phyloP scores from a whole-genome alignment of 208 protist species.

The Balamuthia mandrillaris region DNA sequence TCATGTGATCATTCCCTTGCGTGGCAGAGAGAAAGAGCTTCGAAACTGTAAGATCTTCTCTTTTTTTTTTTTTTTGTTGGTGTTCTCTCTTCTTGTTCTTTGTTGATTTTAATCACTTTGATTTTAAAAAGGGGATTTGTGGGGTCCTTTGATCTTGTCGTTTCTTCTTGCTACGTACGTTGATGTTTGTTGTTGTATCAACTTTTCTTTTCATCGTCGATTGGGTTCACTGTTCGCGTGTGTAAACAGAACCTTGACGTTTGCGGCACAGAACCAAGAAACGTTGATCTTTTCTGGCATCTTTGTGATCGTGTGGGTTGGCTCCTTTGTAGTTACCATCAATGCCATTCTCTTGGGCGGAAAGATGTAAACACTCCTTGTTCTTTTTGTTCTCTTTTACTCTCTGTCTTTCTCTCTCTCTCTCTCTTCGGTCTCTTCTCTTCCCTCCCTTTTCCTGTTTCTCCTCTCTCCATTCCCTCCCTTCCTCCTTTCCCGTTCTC shows the following conservation, averaged over 20 bases:
- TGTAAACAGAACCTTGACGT: background rate
- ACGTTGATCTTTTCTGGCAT: constrained; percentile 79
- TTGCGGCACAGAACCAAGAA: constrained; percentile 25
- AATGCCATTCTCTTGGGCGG: constrained; percentile 87
- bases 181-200: background rate
- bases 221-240: constrained; percentile 6
- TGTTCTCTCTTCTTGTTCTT: background rate
- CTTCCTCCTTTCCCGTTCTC: no score
- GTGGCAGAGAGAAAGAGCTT: constrained; percentile 14
- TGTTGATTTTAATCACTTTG: background rate
- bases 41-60: constrained; percentile 36
- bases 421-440: no score
- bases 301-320: constrained; percentile 84
- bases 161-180: constrained; percentile 77
- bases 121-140: constrained; percentile 76
- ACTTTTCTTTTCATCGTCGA: background rate
- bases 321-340: constrained; percentile 80
- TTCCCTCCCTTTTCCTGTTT: no score
- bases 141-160: constrained; percentile 86
- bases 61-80: background rate
- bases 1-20: constrained; percentile 48
- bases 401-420: no score
- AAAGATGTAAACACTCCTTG: constrained; percentile 63
- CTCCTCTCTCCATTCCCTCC: no score
- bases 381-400: no score